Base-by-base conservation (phyloP, 2,329 filamentous ascomycete genomes). In the Tolypocladium tundrense region DNA sequence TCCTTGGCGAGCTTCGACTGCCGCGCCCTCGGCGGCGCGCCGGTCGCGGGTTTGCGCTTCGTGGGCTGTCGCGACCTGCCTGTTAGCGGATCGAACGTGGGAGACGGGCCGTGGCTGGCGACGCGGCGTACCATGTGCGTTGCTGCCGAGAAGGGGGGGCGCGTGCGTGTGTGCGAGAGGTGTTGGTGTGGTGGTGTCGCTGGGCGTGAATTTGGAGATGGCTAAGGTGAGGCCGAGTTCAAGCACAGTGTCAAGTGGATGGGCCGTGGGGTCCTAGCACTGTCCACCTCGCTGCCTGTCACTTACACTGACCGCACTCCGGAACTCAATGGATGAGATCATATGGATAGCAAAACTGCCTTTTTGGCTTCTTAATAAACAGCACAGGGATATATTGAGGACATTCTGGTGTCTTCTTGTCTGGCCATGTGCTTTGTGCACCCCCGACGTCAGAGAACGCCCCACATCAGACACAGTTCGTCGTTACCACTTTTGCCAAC, bases 1-100 rank as follows among this genome's bases (percentile, higher is more conserved):
- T 96, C 91, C 75, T 92, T 93, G 37, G 93, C 93, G 66, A 97
- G 89, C 72, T 91, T 95, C 59, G 92, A 96, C 67, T 85, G 85
- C 61, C 88, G 88, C 55, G 67, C 62, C 69, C 69, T 76, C 57
- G 70, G 64, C 64, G 59, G 68, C 58, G 21, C 70, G 24, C 67
- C 58, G 55, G 61, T 51, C 37, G 68, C 58, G 56, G 73, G 64
- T 66, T 79, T 81, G 65, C 80, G 79, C 70, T 80, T 81, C n/a
- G 80, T 76, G 63, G 80, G 79, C 79, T 83, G 24, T 48, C 45
- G 45, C 24, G 24, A 24, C 3, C 2, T 8, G 41, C 41, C 19
- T 21, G 41, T 48, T 13, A 37, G 50, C 1, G 1, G 41, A 7
- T 4, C n/a, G 24, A n/a, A 24, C 14, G 16, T 13, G 24, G 16